Conservation (phyloP, 768 basidiomycete species). For the Tulasnella sp. region DNA sequence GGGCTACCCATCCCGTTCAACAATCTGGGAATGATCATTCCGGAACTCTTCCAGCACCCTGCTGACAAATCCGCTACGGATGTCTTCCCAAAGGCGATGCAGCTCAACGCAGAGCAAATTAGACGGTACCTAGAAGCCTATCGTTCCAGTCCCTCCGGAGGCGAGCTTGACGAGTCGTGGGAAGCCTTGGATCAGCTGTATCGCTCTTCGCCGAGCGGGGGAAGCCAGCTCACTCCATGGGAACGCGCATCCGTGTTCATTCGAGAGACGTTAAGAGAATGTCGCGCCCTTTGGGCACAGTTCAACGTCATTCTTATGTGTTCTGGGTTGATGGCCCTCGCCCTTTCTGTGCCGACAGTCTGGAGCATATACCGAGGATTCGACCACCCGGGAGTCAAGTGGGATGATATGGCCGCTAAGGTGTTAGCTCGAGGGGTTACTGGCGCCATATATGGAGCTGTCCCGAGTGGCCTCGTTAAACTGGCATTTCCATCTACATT, state of each 20-base stretch:
- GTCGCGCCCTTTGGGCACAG: slow-evolving; percentile 87
- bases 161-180: slow-evolving; percentile 63
- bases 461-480: slow-evolving; percentile 28
- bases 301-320: slow-evolving; percentile 73
- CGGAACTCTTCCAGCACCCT: slow-evolving; percentile 71
- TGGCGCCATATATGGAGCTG: slow-evolving; percentile 17
- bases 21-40: slow-evolving; percentile 83
- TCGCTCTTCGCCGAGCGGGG: not conserved
- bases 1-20: slow-evolving; percentile 93
- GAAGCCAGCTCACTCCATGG: not conserved
- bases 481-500: not conserved
- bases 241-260: slow-evolving; percentile 32
- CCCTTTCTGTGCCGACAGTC: slow-evolving; percentile 33
- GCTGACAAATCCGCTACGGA: not conserved
- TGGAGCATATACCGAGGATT: slow-evolving; percentile 18
- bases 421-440: slow-evolving; percentile 14
- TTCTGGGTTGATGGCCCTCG: slow-evolving; percentile 54
- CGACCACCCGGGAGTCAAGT: slow-evolving; percentile 19
- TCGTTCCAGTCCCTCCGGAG: slow-evolving; percentile 51
- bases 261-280: slow-evolving; percentile 48
- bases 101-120: slow-evolving; percentile 64
- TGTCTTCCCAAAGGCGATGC: slow-evolving; percentile 37
- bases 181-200: slow-evolving; percentile 31
- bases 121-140: slow-evolving; percentile 66
- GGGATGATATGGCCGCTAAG: slow-evolving; percentile 24